These are phyloP conservation scores for Chimonanthus praecox DNA, from an alignment of 164 flowering plant species.

Conservation along the genomic window DNA sequence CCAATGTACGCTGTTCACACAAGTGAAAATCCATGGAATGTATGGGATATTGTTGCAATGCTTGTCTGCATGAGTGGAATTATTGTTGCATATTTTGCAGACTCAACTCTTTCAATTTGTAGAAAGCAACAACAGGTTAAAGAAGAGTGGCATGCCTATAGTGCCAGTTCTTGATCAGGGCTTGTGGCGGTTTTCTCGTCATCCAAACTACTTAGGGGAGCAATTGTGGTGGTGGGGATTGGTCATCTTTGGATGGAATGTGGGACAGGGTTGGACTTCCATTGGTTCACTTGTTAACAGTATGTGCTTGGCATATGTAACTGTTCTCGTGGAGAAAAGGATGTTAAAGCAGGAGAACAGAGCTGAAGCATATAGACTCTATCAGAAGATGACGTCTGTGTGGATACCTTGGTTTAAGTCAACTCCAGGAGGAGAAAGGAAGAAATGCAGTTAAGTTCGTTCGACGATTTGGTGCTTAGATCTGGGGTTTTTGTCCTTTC, in stretches of 20 bases:
- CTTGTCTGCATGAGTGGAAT: constrained; percentile 53
- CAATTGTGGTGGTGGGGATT: constrained; percentile 99
- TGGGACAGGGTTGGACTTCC: constrained; percentile 73
- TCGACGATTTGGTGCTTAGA: neutral
- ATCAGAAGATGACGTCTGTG: constrained; percentile 87
- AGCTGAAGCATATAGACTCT: constrained; percentile 63
- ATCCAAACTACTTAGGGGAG: constrained; percentile 96
- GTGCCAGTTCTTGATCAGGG: constrained; percentile 62
- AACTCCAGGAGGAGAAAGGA: constrained; percentile 31
- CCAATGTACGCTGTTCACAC: constrained; percentile 73
- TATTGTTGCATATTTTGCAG: constrained; percentile 62
- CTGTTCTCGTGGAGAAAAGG: constrained; percentile 70
- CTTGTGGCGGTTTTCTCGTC: constrained; percentile 79
- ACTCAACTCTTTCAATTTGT: constrained; percentile 76
- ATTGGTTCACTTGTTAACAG: constrained; percentile 66
- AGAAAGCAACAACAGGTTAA: constrained; percentile 38
- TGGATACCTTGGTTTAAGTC: constrained; percentile 93
- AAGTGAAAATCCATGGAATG: constrained; percentile 45
- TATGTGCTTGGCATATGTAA: constrained; percentile 74
- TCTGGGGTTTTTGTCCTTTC: neutral
- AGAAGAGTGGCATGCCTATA: constrained; percentile 41
- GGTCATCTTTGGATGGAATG: constrained; percentile 65
- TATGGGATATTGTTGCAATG: constrained; percentile 63
- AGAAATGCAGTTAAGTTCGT: constrained; percentile 37
- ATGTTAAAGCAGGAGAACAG: constrained; percentile 68